A percentile compares a stretch with the other conserved stretches of the same genome.
Conservation (phyloP, 306 rosid species). For the Lathyrus tuberosus region DNA sequence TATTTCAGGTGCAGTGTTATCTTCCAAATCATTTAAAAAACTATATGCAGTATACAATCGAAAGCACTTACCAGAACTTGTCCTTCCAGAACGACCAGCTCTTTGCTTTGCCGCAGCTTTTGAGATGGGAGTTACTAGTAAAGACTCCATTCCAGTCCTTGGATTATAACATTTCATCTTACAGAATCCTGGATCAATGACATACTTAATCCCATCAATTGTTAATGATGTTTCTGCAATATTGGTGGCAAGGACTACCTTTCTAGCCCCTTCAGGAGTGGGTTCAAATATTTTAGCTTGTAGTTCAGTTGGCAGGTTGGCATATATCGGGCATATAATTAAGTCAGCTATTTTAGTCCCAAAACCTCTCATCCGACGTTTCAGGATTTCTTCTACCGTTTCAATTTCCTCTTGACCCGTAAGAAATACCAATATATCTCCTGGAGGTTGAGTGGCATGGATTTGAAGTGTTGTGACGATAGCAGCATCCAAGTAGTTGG, state of each 20-base stretch:
- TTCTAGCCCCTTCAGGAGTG: slow-evolving; percentile 91
- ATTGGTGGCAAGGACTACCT: slow-evolving; percentile 92
- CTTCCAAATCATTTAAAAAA: slow-evolving; percentile 70
- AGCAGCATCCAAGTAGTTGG: slow-evolving; percentile 91
- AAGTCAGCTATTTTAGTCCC: slow-evolving; percentile 93
- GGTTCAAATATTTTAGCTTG: slow-evolving; percentile 95
- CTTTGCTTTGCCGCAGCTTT: slow-evolving; percentile 94
- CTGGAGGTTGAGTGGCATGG: slow-evolving; percentile 82
- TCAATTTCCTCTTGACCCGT: slow-evolving; percentile 98
- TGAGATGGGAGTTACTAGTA: slow-evolving; percentile 77
- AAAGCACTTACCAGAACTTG: slow-evolving; percentile 94
- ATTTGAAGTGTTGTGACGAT: slow-evolving; percentile 86
- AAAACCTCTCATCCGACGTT: slow-evolving; percentile 73
- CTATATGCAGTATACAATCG: slow-evolving; percentile 76
- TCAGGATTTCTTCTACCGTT: slow-evolving; percentile 89
- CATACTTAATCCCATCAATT: slow-evolving; percentile 91
- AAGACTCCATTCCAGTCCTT: slow-evolving; percentile 93
- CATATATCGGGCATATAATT: slow-evolving; percentile 92
- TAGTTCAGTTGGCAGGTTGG: slow-evolving; percentile 88
- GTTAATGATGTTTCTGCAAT: slow-evolving; percentile 96
- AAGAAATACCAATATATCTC: slow-evolving; percentile 86
- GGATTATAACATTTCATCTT: slow-evolving; percentile 61
- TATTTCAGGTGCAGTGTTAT: slow-evolving; percentile 86
- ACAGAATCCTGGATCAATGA: slow-evolving; percentile 89
- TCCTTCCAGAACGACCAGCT: slow-evolving; percentile 95